Percentiles rank a stretch among this genome's conserved stretches.
Evolutionary conservation across 2,329 filamentous ascomycete species (phyloP).

Genomic region (Hypoxylon sp.): DNA sequence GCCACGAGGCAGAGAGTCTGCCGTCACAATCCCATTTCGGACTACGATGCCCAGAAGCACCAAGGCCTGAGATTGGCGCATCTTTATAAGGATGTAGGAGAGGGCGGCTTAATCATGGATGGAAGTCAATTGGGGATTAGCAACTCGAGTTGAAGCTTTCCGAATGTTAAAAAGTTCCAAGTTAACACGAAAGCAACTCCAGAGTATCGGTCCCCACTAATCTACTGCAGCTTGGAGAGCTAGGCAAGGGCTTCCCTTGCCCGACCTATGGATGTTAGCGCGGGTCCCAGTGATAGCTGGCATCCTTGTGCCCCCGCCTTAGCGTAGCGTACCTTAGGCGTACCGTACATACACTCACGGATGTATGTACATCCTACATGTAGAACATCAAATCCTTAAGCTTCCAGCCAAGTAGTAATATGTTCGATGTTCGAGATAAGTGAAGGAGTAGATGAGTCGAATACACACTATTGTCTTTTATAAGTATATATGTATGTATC

Average conservation of each 20-base stretch:
- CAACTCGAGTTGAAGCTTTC: constrained; percentile 22
- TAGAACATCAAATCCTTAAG: too few relatives aligned
- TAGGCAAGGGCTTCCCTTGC: constrained; percentile 21
- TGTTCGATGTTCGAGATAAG: too few relatives aligned
- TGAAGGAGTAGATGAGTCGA: not conserved
- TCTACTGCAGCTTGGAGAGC: constrained; percentile 22
- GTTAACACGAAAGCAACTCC: constrained; percentile 45
- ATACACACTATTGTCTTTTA: not conserved
- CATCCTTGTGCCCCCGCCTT: too few relatives aligned
- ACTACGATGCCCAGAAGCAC: constrained; percentile 67
- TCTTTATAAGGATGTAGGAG: constrained; percentile 51
- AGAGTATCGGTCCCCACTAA: constrained; percentile 32
- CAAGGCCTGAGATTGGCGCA: constrained; percentile 66
- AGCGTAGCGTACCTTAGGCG: not conserved
- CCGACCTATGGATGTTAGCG: not conserved
- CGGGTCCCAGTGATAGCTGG: not conserved
- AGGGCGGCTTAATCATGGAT: constrained; percentile 30
- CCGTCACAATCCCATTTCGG: constrained; percentile 67
- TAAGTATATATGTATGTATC: too few relatives aligned
- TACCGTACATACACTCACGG: too few relatives aligned
- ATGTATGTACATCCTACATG: too few relatives aligned
- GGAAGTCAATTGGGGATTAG: constrained; percentile 26
- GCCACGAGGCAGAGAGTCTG: constrained; percentile 82
- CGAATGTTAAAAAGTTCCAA: constrained; percentile 11
- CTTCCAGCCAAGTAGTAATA: too few relatives aligned